phyloP scores from a whole-genome alignment of 129 eudicot species.

The Lonicera japonica region DNA sequence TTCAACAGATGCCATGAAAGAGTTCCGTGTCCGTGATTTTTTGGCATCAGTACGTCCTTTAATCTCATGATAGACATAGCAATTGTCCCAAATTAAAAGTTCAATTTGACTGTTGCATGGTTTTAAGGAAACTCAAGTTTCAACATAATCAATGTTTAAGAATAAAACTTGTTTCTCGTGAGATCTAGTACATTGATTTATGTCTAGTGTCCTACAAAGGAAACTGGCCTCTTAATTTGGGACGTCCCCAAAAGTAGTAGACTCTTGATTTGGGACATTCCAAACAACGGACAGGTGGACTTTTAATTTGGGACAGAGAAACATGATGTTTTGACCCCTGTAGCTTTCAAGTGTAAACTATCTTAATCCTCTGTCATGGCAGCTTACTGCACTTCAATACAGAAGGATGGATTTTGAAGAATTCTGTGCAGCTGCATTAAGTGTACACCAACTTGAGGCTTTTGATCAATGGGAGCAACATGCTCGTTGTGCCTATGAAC shows the following conservation, averaged over 20 bases:
- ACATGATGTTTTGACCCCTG: no score
- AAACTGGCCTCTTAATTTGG: no score
- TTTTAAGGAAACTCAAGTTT: no score
- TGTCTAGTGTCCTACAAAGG: no score
- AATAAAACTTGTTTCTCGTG: no score
- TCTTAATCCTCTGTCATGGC: constrained; percentile 4
- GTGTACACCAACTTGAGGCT: constrained; percentile 88
- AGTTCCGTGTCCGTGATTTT: constrained; percentile 76
- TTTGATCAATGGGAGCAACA: constrained; percentile 96
- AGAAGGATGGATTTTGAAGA: constrained; percentile 93
- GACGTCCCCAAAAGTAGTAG: no score
- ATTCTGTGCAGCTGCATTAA: constrained; percentile 88
- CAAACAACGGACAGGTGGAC: no score
- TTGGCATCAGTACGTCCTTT: constrained; percentile 55
- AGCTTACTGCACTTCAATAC: constrained; percentile 85
- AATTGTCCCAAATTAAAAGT: not conserved
- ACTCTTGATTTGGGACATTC: no score
- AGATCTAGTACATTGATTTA: no score
- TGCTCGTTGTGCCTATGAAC: constrained; percentile 89
- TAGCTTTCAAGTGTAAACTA: not conserved
- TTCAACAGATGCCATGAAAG: constrained; percentile 97
- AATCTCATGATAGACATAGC: not conserved
- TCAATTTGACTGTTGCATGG: no score
- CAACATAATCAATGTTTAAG: no score
- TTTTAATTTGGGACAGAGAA: no score